These are phyloP conservation scores for Pseudopyricularia cyperi DNA, from an alignment of 2,329 filamentous ascomycete genomes.

Conservation along the genomic window DNA sequence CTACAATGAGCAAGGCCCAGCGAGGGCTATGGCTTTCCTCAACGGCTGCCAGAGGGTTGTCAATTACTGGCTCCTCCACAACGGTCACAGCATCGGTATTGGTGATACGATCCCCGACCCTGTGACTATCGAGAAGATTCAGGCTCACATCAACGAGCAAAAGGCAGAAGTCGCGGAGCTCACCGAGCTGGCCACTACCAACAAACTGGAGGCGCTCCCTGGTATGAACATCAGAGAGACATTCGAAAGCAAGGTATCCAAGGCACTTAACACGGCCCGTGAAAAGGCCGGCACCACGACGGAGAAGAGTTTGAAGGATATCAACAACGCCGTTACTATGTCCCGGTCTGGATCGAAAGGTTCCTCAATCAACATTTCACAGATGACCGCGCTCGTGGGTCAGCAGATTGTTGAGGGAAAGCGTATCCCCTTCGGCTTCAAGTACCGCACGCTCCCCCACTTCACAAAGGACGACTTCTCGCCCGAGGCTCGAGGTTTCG, in stretches of 20 bases:
- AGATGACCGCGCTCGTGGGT: conserved; percentile 96
- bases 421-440: conserved; percentile 98
- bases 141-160: conserved; percentile 65
- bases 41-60: conserved; percentile 91
- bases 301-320: conserved; percentile 82
- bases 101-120: conserved; percentile 94
- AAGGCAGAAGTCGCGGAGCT: conserved; percentile 70
- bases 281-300: conserved; percentile 91
- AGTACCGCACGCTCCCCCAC: conserved; percentile 90
- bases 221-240: conserved; percentile 99
- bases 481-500: conserved; percentile 89
- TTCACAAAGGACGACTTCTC: conserved; percentile 99
- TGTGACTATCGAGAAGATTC: conserved; percentile 70
- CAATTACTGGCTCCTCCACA: conserved; percentile 93
- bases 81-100: conserved; percentile 95
- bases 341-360: conserved; percentile 95
- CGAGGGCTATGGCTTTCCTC: conserved; percentile 85
- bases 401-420: conserved; percentile 98
- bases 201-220: conserved; percentile 80
- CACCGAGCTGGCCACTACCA: conserved; percentile 67
- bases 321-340: conserved; percentile 96
- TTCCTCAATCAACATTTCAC: conserved; percentile 97
- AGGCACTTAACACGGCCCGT: conserved; percentile 87
- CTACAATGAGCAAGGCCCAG: conserved; percentile 85
- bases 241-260: conserved; percentile 94